Evolutionary conservation across 305 asterid genomes (phyloP).

Genomic region (Caryopteris hybrid): DNA sequence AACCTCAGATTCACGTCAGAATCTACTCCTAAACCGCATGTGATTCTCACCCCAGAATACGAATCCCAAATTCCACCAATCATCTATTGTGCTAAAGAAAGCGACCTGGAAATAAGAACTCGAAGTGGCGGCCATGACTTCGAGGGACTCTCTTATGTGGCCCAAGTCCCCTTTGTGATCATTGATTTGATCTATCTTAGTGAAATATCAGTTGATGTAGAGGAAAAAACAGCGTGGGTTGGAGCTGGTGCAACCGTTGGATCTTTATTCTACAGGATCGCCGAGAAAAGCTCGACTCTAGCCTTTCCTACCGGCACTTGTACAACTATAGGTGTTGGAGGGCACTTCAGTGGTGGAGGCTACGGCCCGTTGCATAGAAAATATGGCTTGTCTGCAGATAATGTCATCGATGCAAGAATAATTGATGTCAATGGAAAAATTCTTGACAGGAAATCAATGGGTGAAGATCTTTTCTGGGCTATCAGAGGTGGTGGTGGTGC

Average conservation of each 20-base stretch:
- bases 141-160: conserved; percentile 22
- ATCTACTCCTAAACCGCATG: conserved; percentile 1
- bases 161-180: conserved; percentile 18
- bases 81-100: conserved; percentile 15
- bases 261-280: conserved; percentile 18
- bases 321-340: conserved; percentile 26
- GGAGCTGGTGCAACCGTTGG: conserved; percentile 28
- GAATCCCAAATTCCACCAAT: conserved; percentile 23
- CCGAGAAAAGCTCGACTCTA: conserved; percentile 15
- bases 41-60: conserved; percentile 15
- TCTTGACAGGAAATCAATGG: not conserved
- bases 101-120: conserved; percentile 13
- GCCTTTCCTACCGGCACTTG: conserved; percentile 27
- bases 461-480: not conserved
- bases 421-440: not conserved
- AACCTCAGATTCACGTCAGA: conserved; percentile 11
- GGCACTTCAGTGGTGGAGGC: conserved; percentile 35
- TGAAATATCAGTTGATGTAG: not conserved
- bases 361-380: conserved; percentile 14
- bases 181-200: conserved; percentile 22
- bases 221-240: conserved; percentile 24
- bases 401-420: not conserved
- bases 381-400: conserved; percentile 15
- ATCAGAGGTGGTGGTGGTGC: conserved; percentile 13
- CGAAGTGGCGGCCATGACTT: conserved; percentile 36